Evolutionary conservation across 1,284 basidiomycete genomes (phyloP), one percentile per base, ranked within the genome.

Genomic region (Puccinia triticina): DNA sequence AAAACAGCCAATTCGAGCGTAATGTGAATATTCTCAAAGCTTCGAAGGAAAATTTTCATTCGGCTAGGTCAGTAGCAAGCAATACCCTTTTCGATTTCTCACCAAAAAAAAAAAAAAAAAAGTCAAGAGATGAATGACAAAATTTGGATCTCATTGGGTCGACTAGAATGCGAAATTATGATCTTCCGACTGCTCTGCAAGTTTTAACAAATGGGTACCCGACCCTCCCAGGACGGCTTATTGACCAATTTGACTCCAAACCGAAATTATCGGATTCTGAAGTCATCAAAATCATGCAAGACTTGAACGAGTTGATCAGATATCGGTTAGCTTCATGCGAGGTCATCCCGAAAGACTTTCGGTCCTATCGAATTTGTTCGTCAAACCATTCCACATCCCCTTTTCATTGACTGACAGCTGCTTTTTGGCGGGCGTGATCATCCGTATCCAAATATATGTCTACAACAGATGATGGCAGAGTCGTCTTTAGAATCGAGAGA

Each of bases 1-100:
- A 96, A 87, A 94, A 94, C 84, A 90, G 89, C 76, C 93, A 94
- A 86, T 93, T 95, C 85, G 92, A 93, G 82, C 90, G 91, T 69
- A 90, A 91, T n/a, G 90, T 93, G 59, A 86, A 88, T 69, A 90
- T 89, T 12, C 88, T 96, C 46, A 91, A 89, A 75, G 90, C 90
- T 84, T 90, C 91, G 0, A 92, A 91, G 84, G 90, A 92, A 82
- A 85, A 86, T 46, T 85, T 89, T 53, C 85, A 85, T 21, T 85
- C 86, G 23, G 88, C 88, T 0, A 85, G 88, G 85, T 86, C 18
- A 29, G 85, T 77, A 16, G 14, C 21, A 16, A 18, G 3, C 10
- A 37, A 48, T 40, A n/a, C 18, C 55, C 32, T 32, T 77, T n/a
- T 67, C 34, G 5, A 48, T n/a, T n/a, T 23, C 69, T 10, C 16